Evolutionary conservation across 2,329 filamentous ascomycete genomes (phyloP), one percentile per base, ranked within the genome.

Genomic region (Scopulariopsis brevicaulis): DNA sequence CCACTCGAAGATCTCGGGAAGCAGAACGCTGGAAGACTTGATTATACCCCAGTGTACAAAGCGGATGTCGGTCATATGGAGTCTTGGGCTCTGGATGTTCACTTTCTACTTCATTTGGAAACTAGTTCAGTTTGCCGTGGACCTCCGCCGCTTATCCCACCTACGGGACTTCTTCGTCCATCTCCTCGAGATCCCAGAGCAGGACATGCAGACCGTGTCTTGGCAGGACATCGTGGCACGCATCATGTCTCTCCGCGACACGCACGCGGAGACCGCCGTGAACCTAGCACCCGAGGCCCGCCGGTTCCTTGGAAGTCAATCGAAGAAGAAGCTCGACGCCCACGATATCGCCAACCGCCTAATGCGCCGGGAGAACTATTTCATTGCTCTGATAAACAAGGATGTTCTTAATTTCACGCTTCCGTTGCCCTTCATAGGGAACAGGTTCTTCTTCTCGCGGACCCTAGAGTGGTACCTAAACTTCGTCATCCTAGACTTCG

Each of bases 381-480:
- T 96, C 62, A 96, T 99, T 65, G 94, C 94, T 4, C 78, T 99
- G 65, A 90, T 97, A 74, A 99, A 99, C 76, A 97, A 99, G 70
- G 94, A 97, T 61, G 83, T 97, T 43, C 73, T 99, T 50, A 86
- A 99, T 67, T 77, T 97, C 53, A 91, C 89, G 0, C 79, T 96
- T 2, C 90, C 90, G 1, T 72, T 99, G 2, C 94, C 94, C 0
- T 92, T 96, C 62, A 66, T 96, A 2, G 82, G 85, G 46, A 85
- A 85, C 51, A 83, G 87, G 24, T 89, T 93, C 62, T 77, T 96
- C 57, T 93, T 96, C 66, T 96, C 94, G 0, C 86, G 87, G 64
- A 95, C 90, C 1, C 79, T 97, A 61, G 87, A 96, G 67, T 96
- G 91, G 91, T 95, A 92, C 63, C 77, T 99, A 59, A 86, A 94